phyloP scores from a whole-genome alignment of 2,329 filamentous ascomycete species.

The Polychaeton citri region DNA sequence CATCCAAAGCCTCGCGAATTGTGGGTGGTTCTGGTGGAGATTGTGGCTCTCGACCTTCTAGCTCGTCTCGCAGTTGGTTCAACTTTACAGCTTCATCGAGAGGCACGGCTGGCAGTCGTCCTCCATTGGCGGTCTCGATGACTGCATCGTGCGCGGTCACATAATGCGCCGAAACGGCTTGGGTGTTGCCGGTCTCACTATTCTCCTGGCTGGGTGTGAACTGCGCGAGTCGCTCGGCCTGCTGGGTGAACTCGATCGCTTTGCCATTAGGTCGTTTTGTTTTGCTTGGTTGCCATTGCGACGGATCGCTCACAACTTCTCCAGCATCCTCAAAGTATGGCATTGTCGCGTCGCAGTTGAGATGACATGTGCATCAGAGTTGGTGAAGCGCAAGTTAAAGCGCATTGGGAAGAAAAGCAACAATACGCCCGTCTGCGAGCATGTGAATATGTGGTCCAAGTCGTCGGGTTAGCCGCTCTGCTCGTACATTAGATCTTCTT shows the following conservation, averaged over 20 bases:
- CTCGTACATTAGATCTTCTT: too few species aligned
- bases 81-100: conserved; percentile 57
- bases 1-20: conserved; percentile 10
- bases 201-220: conserved; percentile 27
- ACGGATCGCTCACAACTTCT: too few species aligned
- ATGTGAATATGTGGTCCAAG: too few species aligned
- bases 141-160: conserved; percentile 59
- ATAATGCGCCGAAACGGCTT: conserved; percentile 47
- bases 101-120: conserved; percentile 54
- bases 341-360: too few species aligned
- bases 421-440: too few species aligned
- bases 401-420: too few species aligned
- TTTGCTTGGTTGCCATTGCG: too few species aligned
- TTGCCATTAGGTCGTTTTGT: conserved; percentile 1
- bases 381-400: too few species aligned
- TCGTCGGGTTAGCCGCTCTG: too few species aligned
- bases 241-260: conserved; percentile 42
- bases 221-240: conserved; percentile 38
- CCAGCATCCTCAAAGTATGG: too few species aligned
- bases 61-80: conserved; percentile 46
- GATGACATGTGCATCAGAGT: too few species aligned
- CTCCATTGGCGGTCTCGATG: conserved; percentile 53
- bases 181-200: conserved; percentile 31
- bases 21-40: conserved; percentile 15
- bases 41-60: conserved; percentile 26